phyloP scores from a whole-genome alignment of 2,329 filamentous ascomycete species.

The Pseudogymnoascus sp. region DNA sequence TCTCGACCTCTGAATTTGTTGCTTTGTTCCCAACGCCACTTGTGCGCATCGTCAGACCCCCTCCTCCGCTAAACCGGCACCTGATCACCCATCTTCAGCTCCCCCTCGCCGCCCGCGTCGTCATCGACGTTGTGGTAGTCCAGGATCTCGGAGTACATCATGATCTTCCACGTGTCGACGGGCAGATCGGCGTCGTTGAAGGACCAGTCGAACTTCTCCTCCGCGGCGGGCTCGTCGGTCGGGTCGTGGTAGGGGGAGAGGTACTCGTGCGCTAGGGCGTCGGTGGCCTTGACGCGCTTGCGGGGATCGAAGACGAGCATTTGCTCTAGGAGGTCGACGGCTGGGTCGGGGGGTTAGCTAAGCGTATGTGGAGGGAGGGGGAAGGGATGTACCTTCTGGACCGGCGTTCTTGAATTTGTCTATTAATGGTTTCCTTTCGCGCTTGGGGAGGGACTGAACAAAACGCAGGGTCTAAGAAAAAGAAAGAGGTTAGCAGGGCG shows the following conservation, averaged over 20 bases:
- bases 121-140: constrained; percentile 95
- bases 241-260: constrained; percentile 95
- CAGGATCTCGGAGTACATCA: constrained; percentile 99
- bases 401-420: constrained; percentile 96
- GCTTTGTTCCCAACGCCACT: too few relatives aligned
- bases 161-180: constrained; percentile 99
- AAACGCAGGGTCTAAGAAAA: constrained; percentile 74
- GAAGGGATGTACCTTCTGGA: constrained; percentile 54
- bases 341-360: constrained; percentile 38
- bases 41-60: too few relatives aligned
- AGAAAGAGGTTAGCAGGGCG: constrained; percentile 22
- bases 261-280: constrained; percentile 86
- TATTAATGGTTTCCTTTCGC: constrained; percentile 76
- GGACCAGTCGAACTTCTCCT: constrained; percentile 99
- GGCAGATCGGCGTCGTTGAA: constrained; percentile 97
- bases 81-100: background rate
- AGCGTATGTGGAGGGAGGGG: constrained; percentile 11
- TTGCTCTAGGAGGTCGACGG: constrained; percentile 84
- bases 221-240: constrained; percentile 87
- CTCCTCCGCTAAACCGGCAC: background rate
- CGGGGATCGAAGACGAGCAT: constrained; percentile 99
- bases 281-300: constrained; percentile 79
- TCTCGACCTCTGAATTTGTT: too few relatives aligned
- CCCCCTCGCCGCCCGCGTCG: constrained; percentile 10
- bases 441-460: constrained; percentile 92